These are phyloP conservation scores for Acanthochlamys bracteata DNA, from an alignment of 106 monocot species.

Conservation along the genomic window DNA sequence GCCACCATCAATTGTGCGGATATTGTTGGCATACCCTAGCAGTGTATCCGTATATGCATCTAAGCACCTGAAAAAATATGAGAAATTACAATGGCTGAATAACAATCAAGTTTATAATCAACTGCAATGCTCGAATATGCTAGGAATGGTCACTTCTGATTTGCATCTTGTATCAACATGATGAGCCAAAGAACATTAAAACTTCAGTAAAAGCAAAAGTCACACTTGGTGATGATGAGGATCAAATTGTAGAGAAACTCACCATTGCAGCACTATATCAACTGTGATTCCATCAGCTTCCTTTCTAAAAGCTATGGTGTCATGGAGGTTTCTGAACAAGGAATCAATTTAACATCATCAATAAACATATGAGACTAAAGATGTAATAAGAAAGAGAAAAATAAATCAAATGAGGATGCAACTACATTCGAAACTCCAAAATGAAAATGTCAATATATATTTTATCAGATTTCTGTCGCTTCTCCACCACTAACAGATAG, in stretches of 20 bases:
- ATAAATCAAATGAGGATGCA: too few relatives aligned
- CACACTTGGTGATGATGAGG: neutral
- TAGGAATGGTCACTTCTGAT: too few relatives aligned
- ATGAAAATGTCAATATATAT: too few relatives aligned
- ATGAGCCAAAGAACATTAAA: neutral
- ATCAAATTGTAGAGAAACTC: conserved; percentile 2
- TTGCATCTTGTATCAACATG: neutral
- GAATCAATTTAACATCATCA: conserved; percentile 7
- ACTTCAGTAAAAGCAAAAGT: neutral
- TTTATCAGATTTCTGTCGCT: too few relatives aligned
- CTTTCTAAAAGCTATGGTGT: conserved; percentile 64
- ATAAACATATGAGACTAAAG: neutral
- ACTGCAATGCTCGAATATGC: too few relatives aligned
- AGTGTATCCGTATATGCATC: conserved; percentile 93
- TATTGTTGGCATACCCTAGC: conserved; percentile 98
- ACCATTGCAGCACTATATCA: conserved; percentile 97
- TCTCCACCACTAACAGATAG: too few relatives aligned
- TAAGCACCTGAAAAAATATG: conserved; percentile 50
- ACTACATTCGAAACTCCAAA: too few relatives aligned
- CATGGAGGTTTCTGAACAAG: conserved; percentile 86
- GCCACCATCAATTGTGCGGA: conserved; percentile 94
- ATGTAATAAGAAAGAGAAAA: too few relatives aligned
- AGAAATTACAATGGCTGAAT: neutral
- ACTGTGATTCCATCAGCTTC: conserved; percentile 67
- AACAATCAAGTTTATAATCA: neutral